Percentiles rank a stretch among this genome's conserved stretches.
Evolutionary conservation across 257 asterid genomes (phyloP).

Genomic region (Jacaranda copaia): DNA sequence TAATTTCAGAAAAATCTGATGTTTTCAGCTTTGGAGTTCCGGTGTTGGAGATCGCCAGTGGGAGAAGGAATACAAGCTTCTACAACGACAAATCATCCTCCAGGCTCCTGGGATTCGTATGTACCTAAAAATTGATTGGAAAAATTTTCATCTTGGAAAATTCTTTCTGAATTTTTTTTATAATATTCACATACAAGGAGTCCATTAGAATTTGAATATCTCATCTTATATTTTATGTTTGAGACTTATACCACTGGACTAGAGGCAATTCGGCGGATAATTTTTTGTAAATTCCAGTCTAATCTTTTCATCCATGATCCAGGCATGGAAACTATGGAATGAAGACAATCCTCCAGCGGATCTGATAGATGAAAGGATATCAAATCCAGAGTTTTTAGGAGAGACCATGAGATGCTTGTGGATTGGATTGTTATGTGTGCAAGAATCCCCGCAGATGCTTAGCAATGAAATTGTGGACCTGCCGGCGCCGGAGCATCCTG

Average conservation of each 20-base stretch:
- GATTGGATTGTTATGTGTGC: slow-evolving; percentile 46
- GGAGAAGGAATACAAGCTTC: background rate
- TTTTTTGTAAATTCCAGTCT: too few relatives aligned
- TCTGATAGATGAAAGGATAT: slow-evolving; percentile 26
- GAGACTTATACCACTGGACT: too few relatives aligned
- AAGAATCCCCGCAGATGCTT: slow-evolving; percentile 38
- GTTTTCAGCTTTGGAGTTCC: background rate
- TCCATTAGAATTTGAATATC: too few relatives aligned
- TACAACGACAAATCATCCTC: background rate
- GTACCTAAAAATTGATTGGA: background rate
- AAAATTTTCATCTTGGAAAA: too few relatives aligned
- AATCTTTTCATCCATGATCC: background rate
- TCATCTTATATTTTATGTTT: too few relatives aligned
- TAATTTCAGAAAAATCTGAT: background rate
- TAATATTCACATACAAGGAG: too few relatives aligned
- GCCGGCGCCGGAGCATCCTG: slow-evolving; percentile 29
- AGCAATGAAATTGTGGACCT: slow-evolving; percentile 32
- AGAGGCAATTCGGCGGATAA: too few relatives aligned
- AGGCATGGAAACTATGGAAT: slow-evolving; percentile 40
- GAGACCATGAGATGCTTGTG: slow-evolving; percentile 43
- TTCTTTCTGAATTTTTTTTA: too few relatives aligned
- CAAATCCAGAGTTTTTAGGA: background rate
- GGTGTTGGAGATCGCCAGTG: background rate
- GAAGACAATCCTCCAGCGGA: slow-evolving; percentile 16
- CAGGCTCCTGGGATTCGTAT: background rate